Evolutionary conservation across 257 asterid genomes (phyloP).

Genomic region (Striga asiatica): DNA sequence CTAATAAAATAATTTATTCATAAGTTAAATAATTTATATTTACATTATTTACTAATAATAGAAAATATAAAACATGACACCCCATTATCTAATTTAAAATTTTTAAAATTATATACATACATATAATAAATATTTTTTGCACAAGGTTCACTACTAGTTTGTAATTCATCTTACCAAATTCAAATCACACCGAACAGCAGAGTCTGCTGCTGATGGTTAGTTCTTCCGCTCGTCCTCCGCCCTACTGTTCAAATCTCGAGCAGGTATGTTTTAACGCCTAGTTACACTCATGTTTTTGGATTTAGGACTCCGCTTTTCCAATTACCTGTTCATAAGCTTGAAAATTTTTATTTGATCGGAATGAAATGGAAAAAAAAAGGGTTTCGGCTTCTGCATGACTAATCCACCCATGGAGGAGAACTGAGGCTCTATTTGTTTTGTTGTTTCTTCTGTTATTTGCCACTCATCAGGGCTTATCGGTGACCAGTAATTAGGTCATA

Average conservation of each 20-base stretch:
- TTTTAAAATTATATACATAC: too few relatives aligned
- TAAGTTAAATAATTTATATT: too few relatives aligned
- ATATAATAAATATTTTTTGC: too few relatives aligned
- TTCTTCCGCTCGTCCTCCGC: not conserved
- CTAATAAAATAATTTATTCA: too few relatives aligned
- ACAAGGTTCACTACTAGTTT: too few relatives aligned
- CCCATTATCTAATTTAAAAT: too few relatives aligned
- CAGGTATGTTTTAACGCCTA: not conserved
- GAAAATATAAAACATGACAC: too few relatives aligned
- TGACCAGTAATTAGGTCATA: conserved; percentile 7
- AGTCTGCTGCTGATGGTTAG: not conserved
- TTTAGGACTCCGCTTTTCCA: conserved; percentile 11
- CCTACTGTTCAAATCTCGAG: not conserved
- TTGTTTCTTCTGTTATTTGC: not conserved
- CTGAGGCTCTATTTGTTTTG: not conserved
- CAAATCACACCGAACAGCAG: too few relatives aligned
- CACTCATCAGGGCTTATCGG: conserved; percentile 9
- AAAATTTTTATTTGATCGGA: not conserved
- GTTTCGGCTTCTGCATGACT: conserved; percentile 7
- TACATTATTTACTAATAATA: too few relatives aligned
- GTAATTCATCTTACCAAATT: too few relatives aligned
- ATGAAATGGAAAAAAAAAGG: not conserved
- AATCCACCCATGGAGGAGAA: too few relatives aligned
- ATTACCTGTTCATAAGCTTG: conserved; percentile 5
- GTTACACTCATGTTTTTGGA: not conserved